Percentiles rank a stretch among this genome's conserved stretches.
phyloP scores from a whole-genome alignment of 495 filamentous ascomycete species.

The Parmelia sp. region DNA sequence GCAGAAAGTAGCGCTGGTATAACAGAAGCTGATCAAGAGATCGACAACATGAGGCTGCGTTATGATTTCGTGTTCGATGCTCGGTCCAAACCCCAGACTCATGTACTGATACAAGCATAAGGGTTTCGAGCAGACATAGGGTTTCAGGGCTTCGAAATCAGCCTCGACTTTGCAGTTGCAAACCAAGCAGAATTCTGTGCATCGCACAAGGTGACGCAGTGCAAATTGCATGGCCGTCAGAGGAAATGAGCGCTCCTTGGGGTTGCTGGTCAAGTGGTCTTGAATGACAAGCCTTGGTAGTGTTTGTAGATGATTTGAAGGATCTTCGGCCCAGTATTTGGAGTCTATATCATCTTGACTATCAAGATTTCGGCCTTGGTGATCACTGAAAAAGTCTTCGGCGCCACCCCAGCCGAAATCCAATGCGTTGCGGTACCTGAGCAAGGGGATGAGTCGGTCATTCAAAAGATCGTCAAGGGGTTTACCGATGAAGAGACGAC shows the following conservation, averaged over 20 bases:
- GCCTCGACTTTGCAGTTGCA: conserved; percentile 70
- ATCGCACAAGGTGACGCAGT: conserved; percentile 71
- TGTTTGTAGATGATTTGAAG: conserved; percentile 3
- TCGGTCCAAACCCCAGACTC: conserved; percentile 77
- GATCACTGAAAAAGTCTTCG: conserved; percentile 50
- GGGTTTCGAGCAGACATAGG: conserved; percentile 76
- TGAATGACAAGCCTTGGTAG: conserved; percentile 35
- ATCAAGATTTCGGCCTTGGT: conserved; percentile 35
- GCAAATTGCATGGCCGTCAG: conserved; percentile 75
- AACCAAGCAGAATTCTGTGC: conserved; percentile 81
- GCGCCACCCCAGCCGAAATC: conserved; percentile 64
- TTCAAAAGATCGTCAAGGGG: conserved; percentile 67
- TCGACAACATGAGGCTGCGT: conserved; percentile 81
- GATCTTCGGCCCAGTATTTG: conserved; percentile 33
- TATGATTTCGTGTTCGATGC: conserved; percentile 76
- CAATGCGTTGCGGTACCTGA: conserved; percentile 50
- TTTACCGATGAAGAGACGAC: conserved; percentile 61
- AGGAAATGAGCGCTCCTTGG: conserved; percentile 50
- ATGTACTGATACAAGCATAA: conserved; percentile 92
- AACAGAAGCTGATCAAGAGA: conserved; percentile 77
- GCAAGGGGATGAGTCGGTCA: conserved; percentile 55
- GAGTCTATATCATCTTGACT: conserved; percentile 31
- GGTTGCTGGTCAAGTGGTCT: conserved; percentile 46
- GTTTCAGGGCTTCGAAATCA: conserved; percentile 79
- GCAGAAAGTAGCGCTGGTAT: conserved; percentile 44